Percentiles rank a stretch among this genome's conserved stretches.
These are phyloP conservation scores for Malus asiatica DNA, from an alignment of 306 rosid species.

Conservation along the genomic window DNA sequence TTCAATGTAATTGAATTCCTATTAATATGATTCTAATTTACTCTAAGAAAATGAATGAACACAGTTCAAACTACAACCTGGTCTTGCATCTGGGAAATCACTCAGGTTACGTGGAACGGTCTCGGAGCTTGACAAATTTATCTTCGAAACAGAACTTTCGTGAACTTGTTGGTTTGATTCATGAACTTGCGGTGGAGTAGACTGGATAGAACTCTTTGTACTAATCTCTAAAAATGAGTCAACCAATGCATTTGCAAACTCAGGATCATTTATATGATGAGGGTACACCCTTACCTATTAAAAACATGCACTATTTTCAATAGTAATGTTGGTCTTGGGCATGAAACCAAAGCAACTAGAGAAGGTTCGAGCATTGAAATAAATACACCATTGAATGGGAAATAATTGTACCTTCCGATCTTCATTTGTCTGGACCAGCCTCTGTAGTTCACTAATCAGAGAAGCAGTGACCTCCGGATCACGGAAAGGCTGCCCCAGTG, in stretches of 20 bases:
- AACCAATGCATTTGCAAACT: constrained; percentile 70
- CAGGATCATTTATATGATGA: constrained; percentile 75
- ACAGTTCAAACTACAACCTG: constrained; percentile 43
- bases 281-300: constrained; percentile 67
- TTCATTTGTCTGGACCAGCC: constrained; percentile 48
- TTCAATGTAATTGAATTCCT: neutral
- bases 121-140: constrained; percentile 23
- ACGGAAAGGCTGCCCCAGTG: constrained; percentile 65
- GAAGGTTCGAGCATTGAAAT: neutral
- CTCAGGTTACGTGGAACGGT: constrained; percentile 39
- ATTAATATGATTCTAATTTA: neutral
- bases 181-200: constrained; percentile 28
- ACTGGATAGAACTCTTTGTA: constrained; percentile 25
- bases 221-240: constrained; percentile 69
- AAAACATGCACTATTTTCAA: neutral
- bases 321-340: neutral
- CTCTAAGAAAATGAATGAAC: neutral
- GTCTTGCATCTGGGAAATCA: constrained; percentile 79
- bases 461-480: constrained; percentile 66
- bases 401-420: constrained; percentile 47
- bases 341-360: constrained; percentile 7
- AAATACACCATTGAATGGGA: neutral
- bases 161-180: constrained; percentile 26
- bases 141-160: constrained; percentile 25
- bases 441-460: constrained; percentile 58